A percentile compares a stretch with the other conserved stretches of the same genome.
Evolutionary conservation across 2,329 filamentous ascomycete species (phyloP).

Genomic region (Tolypocladium ovalisporum): DNA sequence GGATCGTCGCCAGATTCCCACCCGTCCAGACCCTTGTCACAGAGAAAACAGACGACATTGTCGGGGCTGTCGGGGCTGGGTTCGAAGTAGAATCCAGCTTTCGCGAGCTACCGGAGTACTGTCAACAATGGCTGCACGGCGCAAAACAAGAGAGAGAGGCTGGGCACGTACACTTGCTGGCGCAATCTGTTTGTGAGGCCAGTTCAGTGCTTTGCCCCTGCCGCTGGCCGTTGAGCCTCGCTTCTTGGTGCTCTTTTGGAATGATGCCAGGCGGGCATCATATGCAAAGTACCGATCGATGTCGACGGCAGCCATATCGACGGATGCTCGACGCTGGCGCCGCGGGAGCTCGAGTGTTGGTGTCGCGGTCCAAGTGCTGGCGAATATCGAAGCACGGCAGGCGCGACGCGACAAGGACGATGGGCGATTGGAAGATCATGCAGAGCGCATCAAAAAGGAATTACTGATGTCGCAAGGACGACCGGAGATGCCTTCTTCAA

Average conservation of each 20-base stretch:
- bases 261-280: constrained; percentile 71
- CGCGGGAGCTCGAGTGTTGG: constrained; percentile 8
- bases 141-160: not conserved
- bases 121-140: constrained; percentile 9
- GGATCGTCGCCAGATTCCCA: constrained; percentile 87
- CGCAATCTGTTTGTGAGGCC: constrained; percentile 55
- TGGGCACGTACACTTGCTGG: constrained; percentile 17
- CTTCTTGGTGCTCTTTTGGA: constrained; percentile 58
- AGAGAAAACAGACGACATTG: constrained; percentile 85
- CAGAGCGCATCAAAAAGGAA: constrained; percentile 1
- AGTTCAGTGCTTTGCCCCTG: constrained; percentile 47
- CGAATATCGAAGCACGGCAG: constrained; percentile 2
- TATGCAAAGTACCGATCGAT: constrained; percentile 48
- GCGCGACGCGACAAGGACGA: constrained; percentile 5
- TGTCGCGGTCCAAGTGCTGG: not conserved
- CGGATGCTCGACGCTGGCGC: constrained; percentile 7
- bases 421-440: not conserved
- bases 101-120: constrained; percentile 56
- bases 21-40: constrained; percentile 72
- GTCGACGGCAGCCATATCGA: constrained; percentile 22
- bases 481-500: not conserved
- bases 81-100: constrained; percentile 83
- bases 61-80: constrained; percentile 67
- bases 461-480: not conserved
- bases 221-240: constrained; percentile 53